A percentile compares a stretch with the other conserved stretches of the same genome.
Evolutionary conservation across 345 rosid species (phyloP).

Genomic region (Euphorbia tirucalli): DNA sequence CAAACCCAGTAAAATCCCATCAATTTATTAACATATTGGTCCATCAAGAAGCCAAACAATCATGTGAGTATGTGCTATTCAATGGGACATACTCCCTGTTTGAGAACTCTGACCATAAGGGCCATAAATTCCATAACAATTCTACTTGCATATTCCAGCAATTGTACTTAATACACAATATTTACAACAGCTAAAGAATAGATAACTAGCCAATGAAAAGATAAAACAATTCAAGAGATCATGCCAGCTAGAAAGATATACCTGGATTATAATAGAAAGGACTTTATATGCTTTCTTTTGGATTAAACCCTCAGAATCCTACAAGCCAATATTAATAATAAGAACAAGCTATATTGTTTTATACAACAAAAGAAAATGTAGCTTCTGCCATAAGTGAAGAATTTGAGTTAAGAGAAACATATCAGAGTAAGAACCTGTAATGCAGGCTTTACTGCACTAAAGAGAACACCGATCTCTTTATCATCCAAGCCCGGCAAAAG

Average conservation of each 20-base stretch:
- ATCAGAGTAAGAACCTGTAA: conserved; percentile 49
- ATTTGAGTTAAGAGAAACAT: not conserved
- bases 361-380: too few species aligned
- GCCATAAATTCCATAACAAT: not conserved
- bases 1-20: not conserved
- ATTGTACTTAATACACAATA: not conserved
- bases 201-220: not conserved
- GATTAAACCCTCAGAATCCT: too few species aligned
- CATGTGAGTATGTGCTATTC: not conserved
- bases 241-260: too few species aligned
- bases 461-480: conserved; percentile 51
- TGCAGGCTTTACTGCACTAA: conserved; percentile 66
- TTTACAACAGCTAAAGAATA: not conserved
- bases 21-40: too few species aligned
- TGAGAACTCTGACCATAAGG: not conserved
- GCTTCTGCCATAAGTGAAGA: not conserved
- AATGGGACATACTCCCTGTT: too few species aligned
- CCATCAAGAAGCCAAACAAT: not conserved
- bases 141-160: not conserved
- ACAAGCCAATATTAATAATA: conserved; percentile 5
- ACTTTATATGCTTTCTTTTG: too few species aligned
- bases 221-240: too few species aligned
- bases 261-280: too few species aligned
- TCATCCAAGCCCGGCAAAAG: conserved; percentile 72
- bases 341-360: not conserved